Percentiles rank a stretch among this genome's conserved stretches.
Evolutionary conservation across 305 asterid species (phyloP).

Genomic region (Ilex paraguariensis): DNA sequence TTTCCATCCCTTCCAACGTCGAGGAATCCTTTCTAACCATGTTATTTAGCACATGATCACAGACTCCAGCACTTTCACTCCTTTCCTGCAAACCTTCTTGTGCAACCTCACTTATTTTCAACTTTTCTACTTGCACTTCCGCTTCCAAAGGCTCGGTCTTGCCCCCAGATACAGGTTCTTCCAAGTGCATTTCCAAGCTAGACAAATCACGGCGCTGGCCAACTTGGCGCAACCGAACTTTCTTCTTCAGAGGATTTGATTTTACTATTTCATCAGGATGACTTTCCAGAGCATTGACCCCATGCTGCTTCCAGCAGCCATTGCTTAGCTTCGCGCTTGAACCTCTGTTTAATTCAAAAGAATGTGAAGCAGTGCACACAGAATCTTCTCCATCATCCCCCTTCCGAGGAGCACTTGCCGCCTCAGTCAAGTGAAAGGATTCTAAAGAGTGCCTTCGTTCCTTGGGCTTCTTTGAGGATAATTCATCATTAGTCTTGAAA

Average conservation of each 20-base stretch:
- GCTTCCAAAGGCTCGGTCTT: constrained; percentile 3
- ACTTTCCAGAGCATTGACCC: constrained; percentile 11
- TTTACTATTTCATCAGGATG: constrained; percentile 12
- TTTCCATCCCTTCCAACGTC: constrained; percentile 20
- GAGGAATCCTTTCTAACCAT: constrained; percentile 13
- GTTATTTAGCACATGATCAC: constrained; percentile 12
- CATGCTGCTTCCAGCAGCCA: constrained; percentile 12
- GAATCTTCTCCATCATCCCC: constrained; percentile 46
- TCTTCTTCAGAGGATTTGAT: constrained; percentile 19
- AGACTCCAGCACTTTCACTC: constrained; percentile 7
- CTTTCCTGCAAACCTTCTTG: constrained; percentile 6
- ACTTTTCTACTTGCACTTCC: constrained; percentile 8
- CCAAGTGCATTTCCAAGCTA: constrained; percentile 14
- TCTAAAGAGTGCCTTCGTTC: constrained; percentile 32
- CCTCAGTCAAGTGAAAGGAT: constrained; percentile 45
- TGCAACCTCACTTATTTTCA: constrained; percentile 13
- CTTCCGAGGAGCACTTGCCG: constrained; percentile 56
- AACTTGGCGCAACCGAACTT: constrained; percentile 16
- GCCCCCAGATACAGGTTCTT: constrained; percentile 12
- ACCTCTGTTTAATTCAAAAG: constrained; percentile 22
- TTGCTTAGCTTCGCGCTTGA: constrained; percentile 22
- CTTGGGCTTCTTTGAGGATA: constrained; percentile 16
- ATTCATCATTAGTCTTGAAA: constrained; percentile 14
- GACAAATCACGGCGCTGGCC: constrained; percentile 16
- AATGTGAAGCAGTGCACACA: constrained; percentile 14